These are phyloP conservation scores for Ustilago nuda DNA, from an alignment of 1,284 basidiomycete species.

Conservation along the genomic window DNA sequence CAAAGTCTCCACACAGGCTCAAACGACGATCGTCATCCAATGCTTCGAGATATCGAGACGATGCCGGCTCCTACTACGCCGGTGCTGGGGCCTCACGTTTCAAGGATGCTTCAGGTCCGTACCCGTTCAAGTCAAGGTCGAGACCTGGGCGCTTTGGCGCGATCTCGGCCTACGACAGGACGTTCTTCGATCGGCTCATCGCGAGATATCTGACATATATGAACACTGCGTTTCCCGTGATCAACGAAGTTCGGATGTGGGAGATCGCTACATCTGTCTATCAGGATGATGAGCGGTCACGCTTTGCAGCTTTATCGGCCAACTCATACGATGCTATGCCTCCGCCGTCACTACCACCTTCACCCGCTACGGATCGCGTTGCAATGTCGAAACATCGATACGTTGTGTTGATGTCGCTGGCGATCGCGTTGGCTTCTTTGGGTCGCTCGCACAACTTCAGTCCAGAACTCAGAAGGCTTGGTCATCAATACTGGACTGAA, in stretches of 20 bases:
- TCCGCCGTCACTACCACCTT: conserved; percentile 31
- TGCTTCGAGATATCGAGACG: conserved; percentile 33
- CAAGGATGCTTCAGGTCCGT: conserved; percentile 10
- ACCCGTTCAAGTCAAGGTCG: conserved; percentile 29
- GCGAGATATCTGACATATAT: conserved; percentile 47
- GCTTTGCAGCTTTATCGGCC: conserved; percentile 17
- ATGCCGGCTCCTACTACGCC: conserved; percentile 19
- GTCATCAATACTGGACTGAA: conserved; percentile 45
- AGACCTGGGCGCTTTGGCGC: conserved; percentile 20
- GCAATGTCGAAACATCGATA: conserved; percentile 36
- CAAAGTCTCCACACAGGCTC: conserved; percentile 28
- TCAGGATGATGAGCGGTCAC: conserved; percentile 29
- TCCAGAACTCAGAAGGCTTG: conserved; percentile 41
- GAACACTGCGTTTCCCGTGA: conserved; percentile 41
- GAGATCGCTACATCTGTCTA: conserved; percentile 37
- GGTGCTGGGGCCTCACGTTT: conserved; percentile 10
- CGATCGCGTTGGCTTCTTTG: conserved; percentile 45
- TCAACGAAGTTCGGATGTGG: conserved; percentile 37
- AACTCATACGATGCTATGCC: conserved; percentile 28
- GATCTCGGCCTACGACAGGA: conserved; percentile 40
- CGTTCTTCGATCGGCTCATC: conserved; percentile 43
- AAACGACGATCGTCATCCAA: conserved; percentile 44
- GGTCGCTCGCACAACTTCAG: conserved; percentile 49
- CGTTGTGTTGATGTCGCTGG: conserved; percentile 35
- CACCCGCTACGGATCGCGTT: conserved; percentile 17